Percentiles rank a stretch among this genome's conserved stretches.
phyloP scores from a whole-genome alignment of 2,329 filamentous ascomycete genomes.

The Hypoxylon sp. region DNA sequence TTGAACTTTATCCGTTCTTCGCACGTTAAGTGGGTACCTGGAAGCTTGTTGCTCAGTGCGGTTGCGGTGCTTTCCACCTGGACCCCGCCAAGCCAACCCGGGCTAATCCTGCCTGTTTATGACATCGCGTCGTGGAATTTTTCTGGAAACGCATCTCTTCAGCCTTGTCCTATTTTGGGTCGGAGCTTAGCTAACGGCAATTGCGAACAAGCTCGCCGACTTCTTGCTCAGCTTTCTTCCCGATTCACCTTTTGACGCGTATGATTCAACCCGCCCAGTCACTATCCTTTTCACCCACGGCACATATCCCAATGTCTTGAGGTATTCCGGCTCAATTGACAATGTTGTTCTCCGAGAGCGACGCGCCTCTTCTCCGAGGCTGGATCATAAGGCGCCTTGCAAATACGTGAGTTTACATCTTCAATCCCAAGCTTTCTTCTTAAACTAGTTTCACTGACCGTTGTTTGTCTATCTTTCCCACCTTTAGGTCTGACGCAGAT shows the following conservation, averaged over 20 bases:
- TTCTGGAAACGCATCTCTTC: constrained; percentile 39
- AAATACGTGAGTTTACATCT: constrained; percentile 71
- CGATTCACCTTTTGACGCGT: constrained; percentile 7
- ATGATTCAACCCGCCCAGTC: neutral
- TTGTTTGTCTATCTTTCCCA: constrained; percentile 16
- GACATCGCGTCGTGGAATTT: constrained; percentile 31
- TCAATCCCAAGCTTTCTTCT: neutral
- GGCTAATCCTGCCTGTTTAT: constrained; percentile 18
- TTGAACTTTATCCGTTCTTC: neutral
- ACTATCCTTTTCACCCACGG: neutral
- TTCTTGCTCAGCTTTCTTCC: constrained; percentile 6
- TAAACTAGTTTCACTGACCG: constrained; percentile 15
- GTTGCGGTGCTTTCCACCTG: constrained; percentile 1
- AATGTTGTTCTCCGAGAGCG: constrained; percentile 75
- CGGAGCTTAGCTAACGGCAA: constrained; percentile 27
- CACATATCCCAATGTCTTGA: constrained; percentile 20
- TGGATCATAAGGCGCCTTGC: constrained; percentile 86
- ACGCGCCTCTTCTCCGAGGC: constrained; percentile 75
- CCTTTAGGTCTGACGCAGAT: constrained; percentile 79
- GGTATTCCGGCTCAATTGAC: constrained; percentile 41
- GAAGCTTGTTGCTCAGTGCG: neutral
- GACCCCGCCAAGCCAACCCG: constrained; percentile 1
- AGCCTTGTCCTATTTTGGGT: constrained; percentile 33
- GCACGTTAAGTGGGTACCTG: neutral
- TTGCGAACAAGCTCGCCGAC: constrained; percentile 23